Evolutionary conservation across 1,284 basidiomycete genomes (phyloP), one percentile per base, ranked within the genome.

Genomic region (Papiliotrema nemorosa): DNA sequence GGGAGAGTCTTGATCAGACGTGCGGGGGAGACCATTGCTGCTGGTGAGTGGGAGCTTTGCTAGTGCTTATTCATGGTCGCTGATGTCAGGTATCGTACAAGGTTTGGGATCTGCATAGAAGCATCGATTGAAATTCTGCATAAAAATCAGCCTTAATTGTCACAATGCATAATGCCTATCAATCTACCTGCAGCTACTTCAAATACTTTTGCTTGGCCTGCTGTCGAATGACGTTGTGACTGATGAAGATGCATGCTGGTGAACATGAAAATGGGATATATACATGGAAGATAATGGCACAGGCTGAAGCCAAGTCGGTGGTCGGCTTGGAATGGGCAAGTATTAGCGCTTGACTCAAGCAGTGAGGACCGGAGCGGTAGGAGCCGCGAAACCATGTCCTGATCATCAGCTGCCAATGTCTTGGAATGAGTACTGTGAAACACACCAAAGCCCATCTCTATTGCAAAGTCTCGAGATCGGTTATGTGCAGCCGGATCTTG

Each of bases 11-110:
- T 98, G 47, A 79, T 98, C 54, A 78, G 94, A 34, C 79, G 93
- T 54, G 84, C 84, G 18, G 94, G 96, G 0, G 92, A 97, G 77
- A 97, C 94, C 0, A 88, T 98, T 53, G 90, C 86, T 40, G 93
- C 93, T 48, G 93, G 92, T 84, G 67, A 38, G 47, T 49, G 13
- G 12, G 3, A 31, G 29, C 16, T 16, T n/a, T 16, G 13, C 25
- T 4, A 22, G 38, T 5, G n/a, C 14, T 40, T 25, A 24, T 10
- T 31, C n/a, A 20, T 18, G 25, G 22, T 20, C 6, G 26, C 46
- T 35, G 36, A 31, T 40, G 13, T 21, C 27, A 53, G 51, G 51
- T 50, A 51, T 63, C 21, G 61, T 63, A 1, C n/a, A 53, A 16
- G 57, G 59, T 24, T 52, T 63, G 12, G 40, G 40, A 3, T 42